These are phyloP conservation scores for Crithidia mellificae DNA, from an alignment of 208 protist genomes.

Conservation along the genomic window DNA sequence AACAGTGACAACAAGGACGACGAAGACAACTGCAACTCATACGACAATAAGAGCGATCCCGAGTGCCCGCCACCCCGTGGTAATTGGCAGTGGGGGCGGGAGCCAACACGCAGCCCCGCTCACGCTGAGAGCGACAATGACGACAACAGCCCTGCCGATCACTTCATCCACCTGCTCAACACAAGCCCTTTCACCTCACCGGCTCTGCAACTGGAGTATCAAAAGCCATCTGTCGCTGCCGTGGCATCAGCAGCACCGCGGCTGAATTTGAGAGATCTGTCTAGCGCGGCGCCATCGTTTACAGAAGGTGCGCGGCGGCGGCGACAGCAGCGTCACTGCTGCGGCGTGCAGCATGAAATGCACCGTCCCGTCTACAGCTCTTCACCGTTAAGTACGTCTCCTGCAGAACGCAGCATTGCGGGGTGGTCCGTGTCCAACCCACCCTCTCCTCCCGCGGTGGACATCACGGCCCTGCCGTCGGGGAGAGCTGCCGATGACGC, in stretches of 20 bases:
- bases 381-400: background rate
- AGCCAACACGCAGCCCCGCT: constrained; percentile 3
- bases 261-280: too few species aligned
- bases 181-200: background rate
- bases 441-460: constrained; percentile 2
- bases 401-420: background rate
- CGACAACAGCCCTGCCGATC: background rate
- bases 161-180: constrained; percentile 1
- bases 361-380: background rate
- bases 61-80: background rate
- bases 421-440: background rate
- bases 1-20: too few species aligned
- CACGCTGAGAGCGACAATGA: background rate
- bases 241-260: too few species aligned
- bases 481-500: background rate
- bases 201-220: background rate
- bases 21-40: too few species aligned
- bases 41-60: background rate
- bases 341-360: too few species aligned
- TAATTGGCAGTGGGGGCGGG: background rate
- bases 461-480: constrained; percentile 7
- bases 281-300: too few species aligned
- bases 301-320: too few species aligned
- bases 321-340: too few species aligned
- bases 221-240: background rate